phyloP scores from a whole-genome alignment of 2,329 filamentous ascomycete genomes.

The Purpureocillium lavendulum region DNA sequence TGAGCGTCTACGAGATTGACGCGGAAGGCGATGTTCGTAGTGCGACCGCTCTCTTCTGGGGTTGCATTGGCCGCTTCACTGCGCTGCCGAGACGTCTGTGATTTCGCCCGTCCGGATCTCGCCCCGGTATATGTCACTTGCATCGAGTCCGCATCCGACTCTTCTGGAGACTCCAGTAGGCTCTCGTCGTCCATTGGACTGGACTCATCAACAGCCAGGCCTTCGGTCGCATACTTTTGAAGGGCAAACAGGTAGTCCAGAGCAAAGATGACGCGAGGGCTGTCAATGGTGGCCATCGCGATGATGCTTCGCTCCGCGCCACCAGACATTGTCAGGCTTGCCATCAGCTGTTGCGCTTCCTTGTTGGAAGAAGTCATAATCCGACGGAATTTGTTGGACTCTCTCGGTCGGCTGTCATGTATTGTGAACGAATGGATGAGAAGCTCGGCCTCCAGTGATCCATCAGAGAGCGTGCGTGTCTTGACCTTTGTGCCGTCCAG shows the following conservation, averaged over 20 bases:
- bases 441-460: constrained; percentile 85
- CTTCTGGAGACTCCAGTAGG: constrained; percentile 47
- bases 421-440: constrained; percentile 93
- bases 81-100: constrained; percentile 17
- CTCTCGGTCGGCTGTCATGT: constrained; percentile 77
- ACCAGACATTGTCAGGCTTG: constrained; percentile 85
- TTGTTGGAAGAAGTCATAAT: constrained; percentile 98
- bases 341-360: constrained; percentile 96
- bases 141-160: constrained; percentile 52
- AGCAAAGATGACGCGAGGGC: constrained; percentile 88
- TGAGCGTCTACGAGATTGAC: constrained; percentile 95
- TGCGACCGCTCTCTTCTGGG: constrained; percentile 12
- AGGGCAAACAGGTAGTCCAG: constrained; percentile 92
- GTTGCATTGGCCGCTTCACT: constrained; percentile 4
- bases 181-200: constrained; percentile 41
- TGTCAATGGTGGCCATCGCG: constrained; percentile 88
- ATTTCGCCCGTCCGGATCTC: constrained; percentile 21
- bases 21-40: constrained; percentile 75
- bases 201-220: constrained; percentile 54
- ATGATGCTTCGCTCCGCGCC: constrained; percentile 76
- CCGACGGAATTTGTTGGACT: constrained; percentile 92
- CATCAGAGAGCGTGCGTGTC: constrained; percentile 85
- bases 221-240: constrained; percentile 70
- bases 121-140: constrained; percentile 34
- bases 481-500: constrained; percentile 89